phyloP scores from a whole-genome alignment of 805 yeast species.

The Cyberlindnera galapagoensis region DNA sequence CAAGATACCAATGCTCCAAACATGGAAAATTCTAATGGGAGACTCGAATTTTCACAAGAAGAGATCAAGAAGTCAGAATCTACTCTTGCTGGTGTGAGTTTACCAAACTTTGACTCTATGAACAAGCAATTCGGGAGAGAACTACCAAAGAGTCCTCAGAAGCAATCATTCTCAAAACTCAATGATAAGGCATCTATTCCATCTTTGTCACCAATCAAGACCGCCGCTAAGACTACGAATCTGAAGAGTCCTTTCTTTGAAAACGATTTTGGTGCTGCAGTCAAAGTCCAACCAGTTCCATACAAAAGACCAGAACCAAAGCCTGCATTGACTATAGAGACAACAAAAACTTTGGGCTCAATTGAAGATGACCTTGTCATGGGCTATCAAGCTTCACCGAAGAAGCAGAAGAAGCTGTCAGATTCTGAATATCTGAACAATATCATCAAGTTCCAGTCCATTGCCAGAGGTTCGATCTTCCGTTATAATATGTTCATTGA shows the following conservation, averaged over 20 bases:
- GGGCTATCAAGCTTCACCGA: slow-evolving; percentile 19
- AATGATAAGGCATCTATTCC: too few relatives aligned
- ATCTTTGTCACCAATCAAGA: slow-evolving; percentile 4
- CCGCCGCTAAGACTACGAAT: slow-evolving; percentile 4
- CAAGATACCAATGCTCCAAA: slow-evolving; percentile 47
- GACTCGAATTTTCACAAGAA: slow-evolving; percentile 54
- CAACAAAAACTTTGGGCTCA: too few relatives aligned
- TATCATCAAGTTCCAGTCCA: slow-evolving; percentile 56
- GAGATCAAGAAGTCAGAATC: slow-evolving; percentile 65
- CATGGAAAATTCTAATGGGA: slow-evolving; percentile 57
- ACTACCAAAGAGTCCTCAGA: slow-evolving; percentile 11
- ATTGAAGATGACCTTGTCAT: slow-evolving; percentile 4
- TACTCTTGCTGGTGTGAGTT: slow-evolving; percentile 54
- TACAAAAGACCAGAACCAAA: too few relatives aligned
- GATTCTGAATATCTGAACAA: slow-evolving; percentile 19
- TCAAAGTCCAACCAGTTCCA: too few relatives aligned
- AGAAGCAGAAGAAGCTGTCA: slow-evolving; percentile 13
- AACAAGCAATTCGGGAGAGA: slow-evolving; percentile 34
- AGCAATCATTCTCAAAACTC: too few relatives aligned
- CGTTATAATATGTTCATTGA: slow-evolving; percentile 61
- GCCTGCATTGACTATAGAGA: slow-evolving; percentile 1
- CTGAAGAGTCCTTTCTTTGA: slow-evolving; percentile 18
- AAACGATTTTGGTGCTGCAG: slow-evolving; percentile 3
- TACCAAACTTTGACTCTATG: slow-evolving; percentile 71
- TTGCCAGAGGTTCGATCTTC: slow-evolving; percentile 60